Conservation (phyloP, 2,329 filamentous ascomycete species). For the Leptodontidium sp. region DNA sequence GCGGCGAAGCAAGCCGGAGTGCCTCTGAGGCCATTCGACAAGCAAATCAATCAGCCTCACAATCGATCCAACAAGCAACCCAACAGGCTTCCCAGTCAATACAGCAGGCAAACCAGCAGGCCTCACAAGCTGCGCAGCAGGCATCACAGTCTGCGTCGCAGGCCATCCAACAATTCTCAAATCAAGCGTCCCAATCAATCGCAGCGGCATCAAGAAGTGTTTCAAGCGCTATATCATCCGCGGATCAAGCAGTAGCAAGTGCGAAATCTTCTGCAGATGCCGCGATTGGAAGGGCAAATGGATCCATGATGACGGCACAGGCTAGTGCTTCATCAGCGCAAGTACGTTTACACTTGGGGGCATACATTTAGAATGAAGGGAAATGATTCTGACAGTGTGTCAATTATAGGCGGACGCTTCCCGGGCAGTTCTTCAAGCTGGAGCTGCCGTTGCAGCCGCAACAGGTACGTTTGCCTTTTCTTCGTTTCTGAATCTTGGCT, state of each 20-base stretch:
- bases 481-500: background rate
- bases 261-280: constrained; percentile 37
- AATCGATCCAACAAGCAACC: constrained; percentile 35
- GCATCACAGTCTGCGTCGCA: constrained; percentile 41
- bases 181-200: constrained; percentile 40
- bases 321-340: constrained; percentile 35
- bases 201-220: constrained; percentile 40
- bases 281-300: constrained; percentile 39
- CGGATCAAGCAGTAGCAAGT: constrained; percentile 37
- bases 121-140: constrained; percentile 37
- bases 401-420: constrained; percentile 35
- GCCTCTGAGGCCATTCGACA: constrained; percentile 40
- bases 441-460: constrained; percentile 42
- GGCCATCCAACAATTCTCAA: constrained; percentile 34
- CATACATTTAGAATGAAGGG: background rate
- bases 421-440: constrained; percentile 39
- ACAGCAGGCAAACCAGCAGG: constrained; percentile 32
- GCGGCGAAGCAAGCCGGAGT: constrained; percentile 38
- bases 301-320: constrained; percentile 34
- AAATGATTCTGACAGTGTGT: constrained; percentile 18
- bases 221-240: constrained; percentile 37
- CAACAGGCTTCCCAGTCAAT: constrained; percentile 36
- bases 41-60: constrained; percentile 35
- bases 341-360: constrained; percentile 32
- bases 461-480: constrained; percentile 36